These are phyloP conservation scores for Colletotrichum truncatum DNA, from an alignment of 2,329 filamentous ascomycete genomes.

Conservation along the genomic window DNA sequence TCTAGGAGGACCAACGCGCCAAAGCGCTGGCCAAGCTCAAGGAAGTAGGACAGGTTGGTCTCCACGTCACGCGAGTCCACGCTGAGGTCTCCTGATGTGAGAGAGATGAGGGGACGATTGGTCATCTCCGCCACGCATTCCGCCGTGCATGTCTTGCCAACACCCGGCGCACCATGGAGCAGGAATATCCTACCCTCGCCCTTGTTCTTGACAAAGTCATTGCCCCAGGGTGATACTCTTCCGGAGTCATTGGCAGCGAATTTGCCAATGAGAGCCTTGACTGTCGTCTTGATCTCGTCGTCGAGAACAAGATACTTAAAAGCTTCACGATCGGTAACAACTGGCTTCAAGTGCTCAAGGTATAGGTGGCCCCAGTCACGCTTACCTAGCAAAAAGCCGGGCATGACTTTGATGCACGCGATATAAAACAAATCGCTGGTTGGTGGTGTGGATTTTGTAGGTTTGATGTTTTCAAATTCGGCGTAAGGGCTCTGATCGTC, in stretches of 20 bases:
- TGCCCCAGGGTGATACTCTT: constrained; percentile 54
- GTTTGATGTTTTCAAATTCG: constrained; percentile 51
- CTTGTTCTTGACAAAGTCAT: constrained; percentile 44
- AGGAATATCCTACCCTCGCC: constrained; percentile 60
- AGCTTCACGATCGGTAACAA: constrained; percentile 55
- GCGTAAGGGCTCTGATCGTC: constrained; percentile 43
- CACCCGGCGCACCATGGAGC: constrained; percentile 62
- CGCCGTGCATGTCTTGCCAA: constrained; percentile 66
- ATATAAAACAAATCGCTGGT: constrained; percentile 53
- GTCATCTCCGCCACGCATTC: constrained; percentile 63
- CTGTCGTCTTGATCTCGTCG: constrained; percentile 56
- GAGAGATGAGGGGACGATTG: constrained; percentile 58
- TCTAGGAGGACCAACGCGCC: constrained; percentile 64
- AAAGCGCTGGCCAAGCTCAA: constrained; percentile 58
- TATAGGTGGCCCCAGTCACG: constrained; percentile 55
- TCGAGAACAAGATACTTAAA: constrained; percentile 61
- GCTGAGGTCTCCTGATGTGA: constrained; percentile 60
- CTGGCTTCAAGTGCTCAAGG: constrained; percentile 47
- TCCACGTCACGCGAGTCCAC: constrained; percentile 49
- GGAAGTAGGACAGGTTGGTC: constrained; percentile 55
- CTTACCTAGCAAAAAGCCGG: constrained; percentile 55
- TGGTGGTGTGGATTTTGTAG: constrained; percentile 45
- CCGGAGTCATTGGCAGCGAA: constrained; percentile 50
- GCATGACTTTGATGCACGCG: constrained; percentile 52
- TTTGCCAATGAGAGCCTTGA: constrained; percentile 57